Conservation (phyloP, 2,329 filamentous ascomycete genomes). For the Ophiostoma australiae region DNA sequence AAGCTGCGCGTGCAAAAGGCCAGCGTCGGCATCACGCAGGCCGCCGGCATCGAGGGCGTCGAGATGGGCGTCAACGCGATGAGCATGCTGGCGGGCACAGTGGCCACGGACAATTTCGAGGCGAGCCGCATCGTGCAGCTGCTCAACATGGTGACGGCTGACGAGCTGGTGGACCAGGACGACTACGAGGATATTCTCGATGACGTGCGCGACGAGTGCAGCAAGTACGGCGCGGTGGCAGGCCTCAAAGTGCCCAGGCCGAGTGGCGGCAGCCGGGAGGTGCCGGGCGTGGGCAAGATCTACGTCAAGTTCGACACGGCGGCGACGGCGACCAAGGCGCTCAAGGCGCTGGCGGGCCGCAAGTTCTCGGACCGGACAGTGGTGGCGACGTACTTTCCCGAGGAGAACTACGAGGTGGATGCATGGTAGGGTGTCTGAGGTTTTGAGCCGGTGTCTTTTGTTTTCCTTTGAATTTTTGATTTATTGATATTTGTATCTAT, state of each 20-base stretch:
- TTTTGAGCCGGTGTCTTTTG: not conserved
- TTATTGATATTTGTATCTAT: not conserved
- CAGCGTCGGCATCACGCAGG: slow-evolving; percentile 90
- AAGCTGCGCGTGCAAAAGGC: slow-evolving; percentile 81
- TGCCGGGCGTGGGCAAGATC: slow-evolving; percentile 92
- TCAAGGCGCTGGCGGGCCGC: slow-evolving; percentile 84
- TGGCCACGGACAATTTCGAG: slow-evolving; percentile 66
- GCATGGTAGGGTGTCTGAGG: slow-evolving; percentile 62
- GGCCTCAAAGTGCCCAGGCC: slow-evolving; percentile 93
- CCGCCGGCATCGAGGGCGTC: slow-evolving; percentile 79
- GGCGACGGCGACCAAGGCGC: slow-evolving; percentile 75
- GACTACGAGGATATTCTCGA: slow-evolving; percentile 96
- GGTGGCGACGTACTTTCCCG: slow-evolving; percentile 92
- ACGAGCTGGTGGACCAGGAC: slow-evolving; percentile 88
- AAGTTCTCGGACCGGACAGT: slow-evolving; percentile 97
- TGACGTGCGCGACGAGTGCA: slow-evolving; percentile 87
- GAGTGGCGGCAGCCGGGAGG: slow-evolving; percentile 73
- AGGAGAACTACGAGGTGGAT: slow-evolving; percentile 93
- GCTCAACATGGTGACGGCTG: slow-evolving; percentile 96
- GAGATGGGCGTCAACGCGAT: slow-evolving; percentile 98
- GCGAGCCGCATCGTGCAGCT: slow-evolving; percentile 81
- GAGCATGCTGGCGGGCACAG: slow-evolving; percentile 92
- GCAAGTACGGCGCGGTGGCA: slow-evolving; percentile 78
- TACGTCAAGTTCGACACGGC: slow-evolving; percentile 85
- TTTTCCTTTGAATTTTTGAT: not conserved